These are phyloP conservation scores for Zea mays DNA, from an alignment of 176 grass and related monocot species.

Conservation along the genomic window Zm-B73-REFERENCE-NAM-5.0 NC_050100.1:103148501-103149000, in stretches of 20 bases:
- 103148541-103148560: not conserved
- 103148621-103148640: conserved; percentile 4
- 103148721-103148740: conserved; percentile 16
- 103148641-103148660: conserved; percentile 30
- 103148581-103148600: not conserved
- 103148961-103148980: too few relatives aligned
- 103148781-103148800: conserved; percentile 44
- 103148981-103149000: too few relatives aligned
- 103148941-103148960: too few relatives aligned
- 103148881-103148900: conserved; percentile 90
- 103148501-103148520: not conserved
- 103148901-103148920: conserved; percentile 94
- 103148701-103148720: not conserved
- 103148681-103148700: conserved; percentile 33
- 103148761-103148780: conserved; percentile 69
- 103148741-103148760: conserved; percentile 51
- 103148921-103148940: conserved; percentile 53
- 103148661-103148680: conserved; percentile 28
- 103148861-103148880: conserved; percentile 81
- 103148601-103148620: not conserved
- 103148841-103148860: conserved; percentile 37
- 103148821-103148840: not conserved
- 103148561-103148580: not conserved
- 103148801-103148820: conserved; percentile 49
- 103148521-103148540: not conserved